Base-by-base conservation (phyloP, 2,329 filamentous ascomycete genomes). In the Xylariales sp. region DNA sequence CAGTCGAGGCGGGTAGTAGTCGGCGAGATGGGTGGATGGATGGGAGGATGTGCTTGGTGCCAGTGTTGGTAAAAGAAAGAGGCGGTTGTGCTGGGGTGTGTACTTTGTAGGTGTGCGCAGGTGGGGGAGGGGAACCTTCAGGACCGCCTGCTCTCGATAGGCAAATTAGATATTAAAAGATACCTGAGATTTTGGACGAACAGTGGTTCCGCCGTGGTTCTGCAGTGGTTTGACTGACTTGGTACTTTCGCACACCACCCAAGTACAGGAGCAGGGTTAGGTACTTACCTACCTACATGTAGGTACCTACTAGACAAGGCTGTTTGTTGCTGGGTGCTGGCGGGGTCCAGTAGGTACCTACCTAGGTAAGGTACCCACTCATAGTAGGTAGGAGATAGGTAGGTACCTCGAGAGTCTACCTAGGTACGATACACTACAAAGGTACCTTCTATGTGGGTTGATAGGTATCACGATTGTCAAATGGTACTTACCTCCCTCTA, bases 41-140 rank as follows among this genome's bases (percentile, higher is more conserved):
- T 62, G 41, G 32, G 32, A 59, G 46, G 58, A 43, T 48, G 66
- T 41, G 67, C 12, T 65, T 56, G 59, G 57, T 58, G 60, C n/a
- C 30, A 57, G 68, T 41, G 58, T 54, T 68, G 65, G 58, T 65
- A 62, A 64, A 60, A 64, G 30, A 55, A 64, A 70, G 54, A 61
- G 53, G 64, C 61, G 69, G 63, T 66, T 66, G 69, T 63, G 53
- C 48, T 58, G 55, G 39, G 54, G 39, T 41, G 5, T 39, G 43
- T 65, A 58, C 53, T 60, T 63, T 57, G 61, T 49, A 68, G 65
- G 65, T 65, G 62, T 60, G 64, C 52, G 57, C 64, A 65, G 57
- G 65, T 65, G 68, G 65, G 68, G 68, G 68, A 70, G 68, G 65
- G 68, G 65, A 66, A 70, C 62, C 49, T 41, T 14, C 12, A 41